Conservation (phyloP, 116 monocot genomes). For the Trichopus zeylanicus region DNA sequence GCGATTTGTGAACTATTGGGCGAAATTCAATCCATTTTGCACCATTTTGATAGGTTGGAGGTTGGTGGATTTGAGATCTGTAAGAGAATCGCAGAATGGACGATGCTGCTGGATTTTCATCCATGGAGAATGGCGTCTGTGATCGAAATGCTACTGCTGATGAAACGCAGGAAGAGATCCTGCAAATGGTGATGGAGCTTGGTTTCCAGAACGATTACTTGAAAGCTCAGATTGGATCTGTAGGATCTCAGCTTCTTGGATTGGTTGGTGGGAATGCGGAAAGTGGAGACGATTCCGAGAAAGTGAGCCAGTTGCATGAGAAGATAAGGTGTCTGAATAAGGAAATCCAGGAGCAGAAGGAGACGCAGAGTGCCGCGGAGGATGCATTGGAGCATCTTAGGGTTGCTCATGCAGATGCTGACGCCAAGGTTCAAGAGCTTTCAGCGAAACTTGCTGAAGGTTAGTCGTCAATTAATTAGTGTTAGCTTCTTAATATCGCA, state of each 20-base stretch:
- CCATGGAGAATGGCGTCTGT: conserved; percentile 5
- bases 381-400: conserved; percentile 86
- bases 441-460: conserved; percentile 70
- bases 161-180: conserved; percentile 19
- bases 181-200: conserved; percentile 33
- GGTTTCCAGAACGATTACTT: conserved; percentile 65
- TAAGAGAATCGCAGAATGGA: no score
- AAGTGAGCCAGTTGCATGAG: conserved; percentile 41
- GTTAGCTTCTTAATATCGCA: neutral
- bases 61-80: no score
- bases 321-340: conserved; percentile 45
- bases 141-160: neutral
- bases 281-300: conserved; percentile 21
- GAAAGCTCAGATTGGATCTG: conserved; percentile 34
- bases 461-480: conserved; percentile 11
- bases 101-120: neutral
- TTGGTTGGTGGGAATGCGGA: conserved; percentile 7
- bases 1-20: no score
- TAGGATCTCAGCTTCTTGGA: conserved; percentile 6
- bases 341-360: conserved; percentile 54
- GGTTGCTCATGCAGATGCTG: conserved; percentile 42
- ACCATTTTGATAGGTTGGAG: no score
- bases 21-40: no score
- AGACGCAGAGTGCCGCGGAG: conserved; percentile 85
- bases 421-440: conserved; percentile 66